Evolutionary conservation across 2,329 filamentous ascomycete genomes (phyloP), one percentile per base, ranked within the genome.

Genomic region (Sclerotinia nivalis): DNA sequence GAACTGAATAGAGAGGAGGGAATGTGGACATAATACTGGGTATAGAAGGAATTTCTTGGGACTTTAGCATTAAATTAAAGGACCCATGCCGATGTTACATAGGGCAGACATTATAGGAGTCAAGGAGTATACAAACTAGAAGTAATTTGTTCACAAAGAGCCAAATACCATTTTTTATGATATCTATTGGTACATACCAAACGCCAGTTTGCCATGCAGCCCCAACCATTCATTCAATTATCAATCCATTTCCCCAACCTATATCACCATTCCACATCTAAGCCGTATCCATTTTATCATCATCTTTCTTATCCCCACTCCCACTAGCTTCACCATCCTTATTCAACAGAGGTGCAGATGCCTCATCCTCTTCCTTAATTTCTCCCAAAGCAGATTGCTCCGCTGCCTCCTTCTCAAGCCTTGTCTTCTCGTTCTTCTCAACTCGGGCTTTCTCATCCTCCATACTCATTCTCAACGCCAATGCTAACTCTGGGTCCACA

Each of bases 381-480:
- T 89, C 89, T 77, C 93, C 93, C 74, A 98, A 84, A 59, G 89
- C 88, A 56, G 88, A 88, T 83, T 94, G 95, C 68, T 91, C 87
- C 56, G 88, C 86, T 75, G 85, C 87, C 50, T 92, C 90, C 75
- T 92, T 90, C 73, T 93, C 88, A 20, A 62, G 60, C 18, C 60
- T 28, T 25, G 31, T 34, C 76, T 89, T 89, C 76, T 91, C 92
- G 78, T 91, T 89, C 82, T 93, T 93, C 80, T 97, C 94, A 81
- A 96, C 90, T 77, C 96, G 86, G 72, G 94, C 94, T 84, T 96
- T 96, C 82, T 99, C 96, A 80, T 99, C 96, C 80, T 99, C 96
- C 87, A 97, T 93, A 81, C 93, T 97, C 93, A 99, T 97, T 73
- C 96, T 90, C 79, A 99, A 84, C 66, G 96, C 96, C 75, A 99